Evolutionary conservation across 768 basidiomycete species (phyloP), one percentile per base, ranked within the genome.

Genomic region (Suillus weaverae): DNA sequence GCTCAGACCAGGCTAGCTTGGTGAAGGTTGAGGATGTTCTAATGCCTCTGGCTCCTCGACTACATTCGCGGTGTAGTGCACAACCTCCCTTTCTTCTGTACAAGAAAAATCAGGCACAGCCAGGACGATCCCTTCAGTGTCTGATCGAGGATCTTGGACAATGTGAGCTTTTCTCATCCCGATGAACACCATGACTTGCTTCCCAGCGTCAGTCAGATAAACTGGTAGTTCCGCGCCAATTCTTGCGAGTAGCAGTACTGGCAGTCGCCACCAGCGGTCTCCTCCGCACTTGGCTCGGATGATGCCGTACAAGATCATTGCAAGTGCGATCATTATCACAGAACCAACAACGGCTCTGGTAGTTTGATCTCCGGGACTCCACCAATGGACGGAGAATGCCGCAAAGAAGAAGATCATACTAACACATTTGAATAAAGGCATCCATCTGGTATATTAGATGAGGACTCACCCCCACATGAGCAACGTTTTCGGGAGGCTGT

Each of bases 271-370:
- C 66, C 66, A 65, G 26, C 60, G 60, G 22, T 63, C 62, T 36
- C 62, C 57, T 54, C 61, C 50, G 35, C 60, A 46, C 43, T 60
- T 61, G 32, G 65, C 62, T n/a, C 65, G 53, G 44, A 76, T 75
- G 41, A 85, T 78, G 63, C 81, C 81, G 82, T 83, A 86, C 6
- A 72, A 43, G 38, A 84, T 78, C 50, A 84, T 73, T 10, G 75
- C 43, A 4, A 69, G 66, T 9, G 77, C 70, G 0, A 72, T 44
- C 6, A 69, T 36, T 71, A 76, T 79, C 7, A 75, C 66, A 1
- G 62, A 62, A 6, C 77, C 81, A 2, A 79, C 74, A 4, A 78
- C 56, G 13, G 67, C 64, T 35, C 70, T 78, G 11, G 63, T 64
- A 20, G 13, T 10, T 9, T 14, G 53, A n/a, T 67, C 9, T 9